Evolutionary conservation across 345 rosid species (phyloP).

Genomic region (Hibiscus tridactylites): DNA sequence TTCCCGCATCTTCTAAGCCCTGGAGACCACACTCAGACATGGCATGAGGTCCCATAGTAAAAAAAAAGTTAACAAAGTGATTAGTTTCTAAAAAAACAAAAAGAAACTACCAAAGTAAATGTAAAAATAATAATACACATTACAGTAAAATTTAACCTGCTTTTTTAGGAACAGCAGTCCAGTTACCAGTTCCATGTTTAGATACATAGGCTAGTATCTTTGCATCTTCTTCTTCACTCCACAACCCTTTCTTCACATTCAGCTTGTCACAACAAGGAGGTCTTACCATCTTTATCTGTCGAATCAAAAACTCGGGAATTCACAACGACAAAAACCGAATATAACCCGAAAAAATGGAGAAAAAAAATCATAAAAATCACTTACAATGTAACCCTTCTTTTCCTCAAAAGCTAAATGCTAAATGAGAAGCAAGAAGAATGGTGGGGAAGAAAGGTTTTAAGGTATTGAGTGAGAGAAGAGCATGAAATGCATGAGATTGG

Average conservation of each 20-base stretch:
- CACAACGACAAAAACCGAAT: background rate
- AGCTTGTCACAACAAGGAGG: constrained; percentile 43
- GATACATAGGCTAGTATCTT: constrained; percentile 47
- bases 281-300: constrained; percentile 24
- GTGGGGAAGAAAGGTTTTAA: constrained; percentile 19
- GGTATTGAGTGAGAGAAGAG: constrained; percentile 21
- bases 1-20: constrained; percentile 72
- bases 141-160: constrained; percentile 27
- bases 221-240: constrained; percentile 65
- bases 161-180: constrained; percentile 47
- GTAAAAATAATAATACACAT: background rate
- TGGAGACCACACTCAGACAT: constrained; percentile 13
- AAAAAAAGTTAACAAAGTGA: background rate
- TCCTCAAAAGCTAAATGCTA: background rate
- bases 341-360: background rate
- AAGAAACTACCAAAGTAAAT: background rate
- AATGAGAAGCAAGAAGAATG: constrained; percentile 14
- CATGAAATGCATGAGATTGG: constrained; percentile 41
- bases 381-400: background rate
- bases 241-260: constrained; percentile 33
- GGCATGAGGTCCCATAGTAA: constrained; percentile 4
- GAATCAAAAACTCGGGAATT: background rate
- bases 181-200: constrained; percentile 51
- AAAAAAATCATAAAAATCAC: background rate
- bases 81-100: background rate